phyloP scores from a whole-genome alignment of 106 monocot species.

The Dendrobium huoshanense region DNA sequence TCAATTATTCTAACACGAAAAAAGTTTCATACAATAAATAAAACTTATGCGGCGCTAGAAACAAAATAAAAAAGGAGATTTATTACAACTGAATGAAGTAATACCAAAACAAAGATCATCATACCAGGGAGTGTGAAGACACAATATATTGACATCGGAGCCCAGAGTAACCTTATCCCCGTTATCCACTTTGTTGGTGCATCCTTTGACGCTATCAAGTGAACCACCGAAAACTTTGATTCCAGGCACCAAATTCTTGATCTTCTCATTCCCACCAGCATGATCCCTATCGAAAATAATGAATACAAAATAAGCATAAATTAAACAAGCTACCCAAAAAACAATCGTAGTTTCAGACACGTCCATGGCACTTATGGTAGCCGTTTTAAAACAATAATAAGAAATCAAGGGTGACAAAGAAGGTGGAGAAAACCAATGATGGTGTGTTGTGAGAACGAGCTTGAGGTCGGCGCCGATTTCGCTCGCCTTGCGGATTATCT shows the following conservation, averaged over 20 bases:
- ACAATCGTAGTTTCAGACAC: background rate
- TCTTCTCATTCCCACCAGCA: slow-evolving; percentile 89
- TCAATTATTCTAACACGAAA: background rate
- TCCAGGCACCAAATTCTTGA: slow-evolving; percentile 62
- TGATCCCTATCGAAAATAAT: slow-evolving; percentile 62
- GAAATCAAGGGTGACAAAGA: background rate
- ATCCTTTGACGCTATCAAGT: slow-evolving; percentile 66
- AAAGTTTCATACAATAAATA: background rate
- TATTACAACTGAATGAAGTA: background rate
- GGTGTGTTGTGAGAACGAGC: slow-evolving; percentile 92
- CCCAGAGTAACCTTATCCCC: slow-evolving; percentile 72
- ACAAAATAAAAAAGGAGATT: background rate
- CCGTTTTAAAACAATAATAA: background rate
- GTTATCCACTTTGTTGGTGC: slow-evolving; percentile 77
- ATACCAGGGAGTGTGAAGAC: slow-evolving; percentile 95
- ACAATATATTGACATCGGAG: slow-evolving; percentile 38
- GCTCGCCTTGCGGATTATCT: slow-evolving; percentile 48
- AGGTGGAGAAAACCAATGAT: slow-evolving; percentile 56
- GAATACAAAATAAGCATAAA: background rate
- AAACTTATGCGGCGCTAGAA: background rate
- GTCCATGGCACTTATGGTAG: background rate
- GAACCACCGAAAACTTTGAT: slow-evolving; percentile 85
- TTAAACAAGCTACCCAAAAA: background rate
- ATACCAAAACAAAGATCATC: background rate
- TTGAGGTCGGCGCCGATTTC: slow-evolving; percentile 67